Percentiles rank a stretch among this genome's conserved stretches.
Evolutionary conservation across 345 rosid species (phyloP).

Genomic region (Ceriops decandra): DNA sequence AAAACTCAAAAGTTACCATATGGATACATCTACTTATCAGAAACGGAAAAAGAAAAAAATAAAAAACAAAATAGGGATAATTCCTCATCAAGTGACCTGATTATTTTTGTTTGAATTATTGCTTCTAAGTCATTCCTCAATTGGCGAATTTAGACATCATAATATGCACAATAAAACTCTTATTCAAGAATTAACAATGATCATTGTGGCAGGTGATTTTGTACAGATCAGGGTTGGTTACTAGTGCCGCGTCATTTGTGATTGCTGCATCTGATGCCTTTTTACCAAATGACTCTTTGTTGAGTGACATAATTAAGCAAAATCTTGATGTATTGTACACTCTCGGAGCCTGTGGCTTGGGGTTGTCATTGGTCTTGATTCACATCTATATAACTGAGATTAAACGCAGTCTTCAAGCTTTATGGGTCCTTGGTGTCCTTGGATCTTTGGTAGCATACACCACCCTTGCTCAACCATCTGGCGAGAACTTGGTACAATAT

Average conservation of each 20-base stretch:
- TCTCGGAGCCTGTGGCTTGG: slow-evolving; percentile 76
- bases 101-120: background rate
- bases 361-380: slow-evolving; percentile 66
- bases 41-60: no score
- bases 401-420: slow-evolving; percentile 88
- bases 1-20: background rate
- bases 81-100: no score
- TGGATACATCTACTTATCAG: background rate
- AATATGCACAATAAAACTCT: background rate
- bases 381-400: slow-evolving; percentile 92
- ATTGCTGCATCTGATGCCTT: slow-evolving; percentile 76
- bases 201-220: slow-evolving; percentile 59
- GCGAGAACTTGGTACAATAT: slow-evolving; percentile 64
- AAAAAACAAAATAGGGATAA: no score
- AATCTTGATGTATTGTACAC: slow-evolving; percentile 62
- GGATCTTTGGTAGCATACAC: slow-evolving; percentile 65
- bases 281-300: slow-evolving; percentile 45
- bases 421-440: slow-evolving; percentile 74
- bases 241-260: slow-evolving; percentile 73
- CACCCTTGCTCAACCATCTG: slow-evolving; percentile 65
- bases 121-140: background rate
- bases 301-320: slow-evolving; percentile 47
- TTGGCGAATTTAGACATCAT: background rate
- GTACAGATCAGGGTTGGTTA: slow-evolving; percentile 79
- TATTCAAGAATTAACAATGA: background rate